A percentile compares a stretch with the other conserved stretches of the same genome.
Conservation (phyloP, 78 protist species). For the Dictyostelium discoideum region DNA sequence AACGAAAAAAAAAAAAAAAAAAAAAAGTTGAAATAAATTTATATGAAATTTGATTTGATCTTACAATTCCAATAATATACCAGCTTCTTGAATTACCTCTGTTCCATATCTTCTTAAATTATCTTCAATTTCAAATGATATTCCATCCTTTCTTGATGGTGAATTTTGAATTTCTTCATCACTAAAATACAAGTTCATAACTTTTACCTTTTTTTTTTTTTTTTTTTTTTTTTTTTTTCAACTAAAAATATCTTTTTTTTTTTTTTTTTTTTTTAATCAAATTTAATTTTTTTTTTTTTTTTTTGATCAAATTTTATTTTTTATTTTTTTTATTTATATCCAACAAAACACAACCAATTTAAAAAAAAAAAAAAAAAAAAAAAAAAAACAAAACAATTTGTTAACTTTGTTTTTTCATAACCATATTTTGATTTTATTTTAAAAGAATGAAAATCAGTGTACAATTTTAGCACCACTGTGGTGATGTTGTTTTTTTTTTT, state of each 20-base stretch:
- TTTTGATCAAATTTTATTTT: background rate
- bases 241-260: background rate
- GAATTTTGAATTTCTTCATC: conserved; percentile 58
- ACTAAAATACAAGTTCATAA: conserved; percentile 54
- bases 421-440: too few species aligned
- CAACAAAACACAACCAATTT: too few species aligned
- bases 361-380: too few species aligned
- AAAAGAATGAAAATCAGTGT: background rate
- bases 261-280: background rate
- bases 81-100: conserved; percentile 78
- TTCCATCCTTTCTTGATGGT: conserved; percentile 71
- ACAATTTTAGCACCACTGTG: too few species aligned
- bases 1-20: background rate
- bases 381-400: too few species aligned
- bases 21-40: too few species aligned
- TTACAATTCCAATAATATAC: conserved; percentile 62
- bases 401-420: too few species aligned
- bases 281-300: background rate
- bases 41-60: background rate
- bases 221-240: background rate
- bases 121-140: conserved; percentile 32
- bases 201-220: background rate
- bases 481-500: too few species aligned
- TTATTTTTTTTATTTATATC: too few species aligned
- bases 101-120: conserved; percentile 39